Percentiles rank a stretch among this genome's conserved stretches.
Evolutionary conservation across 1,284 basidiomycete species (phyloP).

Genomic region (Trametes pubescens): DNA sequence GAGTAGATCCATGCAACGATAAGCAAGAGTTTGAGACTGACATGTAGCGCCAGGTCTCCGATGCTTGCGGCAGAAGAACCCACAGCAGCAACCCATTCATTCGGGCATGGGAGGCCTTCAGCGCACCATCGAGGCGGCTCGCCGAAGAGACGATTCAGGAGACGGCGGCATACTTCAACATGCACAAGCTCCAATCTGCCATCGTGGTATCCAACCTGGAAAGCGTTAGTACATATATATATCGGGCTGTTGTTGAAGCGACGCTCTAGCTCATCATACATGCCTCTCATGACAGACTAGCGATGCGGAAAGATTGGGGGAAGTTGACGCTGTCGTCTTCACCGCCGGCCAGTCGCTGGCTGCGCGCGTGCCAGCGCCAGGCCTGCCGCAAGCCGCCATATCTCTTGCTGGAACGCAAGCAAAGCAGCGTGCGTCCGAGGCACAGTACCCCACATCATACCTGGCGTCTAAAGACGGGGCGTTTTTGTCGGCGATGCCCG

Average conservation of each 20-base stretch:
- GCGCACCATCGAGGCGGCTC: constrained; percentile 42
- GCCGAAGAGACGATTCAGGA: constrained; percentile 56
- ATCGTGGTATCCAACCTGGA: constrained; percentile 49
- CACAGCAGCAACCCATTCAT: constrained; percentile 19
- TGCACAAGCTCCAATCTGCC: constrained; percentile 50
- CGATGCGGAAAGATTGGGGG: constrained; percentile 23
- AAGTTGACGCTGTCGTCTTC: constrained; percentile 28
- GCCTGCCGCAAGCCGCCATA: constrained; percentile 14
- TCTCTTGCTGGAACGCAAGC: constrained; percentile 13
- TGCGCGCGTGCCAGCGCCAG: constrained; percentile 18
- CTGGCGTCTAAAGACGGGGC: constrained; percentile 17
- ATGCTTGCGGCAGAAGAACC: constrained; percentile 18
- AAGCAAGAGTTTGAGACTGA: constrained; percentile 16
- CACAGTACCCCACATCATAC: constrained; percentile 14
- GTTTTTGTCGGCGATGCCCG: constrained; percentile 29
- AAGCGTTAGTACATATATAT: constrained; percentile 15
- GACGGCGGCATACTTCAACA: constrained; percentile 54
- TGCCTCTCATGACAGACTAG: constrained; percentile 15
- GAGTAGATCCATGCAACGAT: constrained; percentile 35
- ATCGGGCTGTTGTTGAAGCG: background rate
- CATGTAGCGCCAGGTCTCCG: constrained; percentile 22
- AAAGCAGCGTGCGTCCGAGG: constrained; percentile 19
- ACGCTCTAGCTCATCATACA: constrained; percentile 2
- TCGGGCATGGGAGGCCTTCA: constrained; percentile 37
- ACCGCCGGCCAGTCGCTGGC: constrained; percentile 22